Evolutionary conservation across 352 stramenopile genomes (phyloP).

Genomic region (Chrysophaeum taylorii): DNA sequence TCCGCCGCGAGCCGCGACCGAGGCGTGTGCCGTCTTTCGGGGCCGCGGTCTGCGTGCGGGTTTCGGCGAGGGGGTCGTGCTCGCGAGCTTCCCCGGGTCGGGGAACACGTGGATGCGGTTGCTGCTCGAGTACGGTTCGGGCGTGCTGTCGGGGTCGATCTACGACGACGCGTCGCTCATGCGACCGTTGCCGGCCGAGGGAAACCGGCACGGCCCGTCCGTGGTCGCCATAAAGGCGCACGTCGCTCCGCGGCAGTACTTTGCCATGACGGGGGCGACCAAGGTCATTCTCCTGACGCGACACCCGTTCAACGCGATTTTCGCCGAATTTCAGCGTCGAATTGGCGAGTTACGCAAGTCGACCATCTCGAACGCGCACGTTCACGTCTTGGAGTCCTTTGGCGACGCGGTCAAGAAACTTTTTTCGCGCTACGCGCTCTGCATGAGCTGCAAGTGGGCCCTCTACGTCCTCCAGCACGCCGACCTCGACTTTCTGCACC

Average conservation of each 20-base stretch:
- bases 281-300: conserved; percentile 21
- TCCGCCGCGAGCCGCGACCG: too few species aligned
- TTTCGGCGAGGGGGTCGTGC: background rate
- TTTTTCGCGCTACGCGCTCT: too few species aligned
- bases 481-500: background rate
- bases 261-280: background rate
- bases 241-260: conserved; percentile 8
- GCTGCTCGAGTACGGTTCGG: conserved; percentile 25
- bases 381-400: background rate
- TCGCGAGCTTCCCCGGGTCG: conserved; percentile 27
- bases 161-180: conserved; percentile 25
- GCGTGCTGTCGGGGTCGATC: conserved; percentile 23
- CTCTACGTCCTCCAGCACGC: background rate
- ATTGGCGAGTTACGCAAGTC: conserved; percentile 10
- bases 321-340: conserved; percentile 25
- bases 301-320: conserved; percentile 30
- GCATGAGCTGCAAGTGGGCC: conserved; percentile 1
- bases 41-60: too few species aligned
- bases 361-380: background rate
- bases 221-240: conserved; percentile 27
- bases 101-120: conserved; percentile 29
- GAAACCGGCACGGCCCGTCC: conserved; percentile 1
- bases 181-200: conserved; percentile 15
- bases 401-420: too few species aligned
- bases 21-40: too few species aligned